Percentiles rank a stretch among this genome's conserved stretches.
phyloP scores from a whole-genome alignment of 2,329 filamentous ascomycete species.

The Colletotrichum caudatum region DNA sequence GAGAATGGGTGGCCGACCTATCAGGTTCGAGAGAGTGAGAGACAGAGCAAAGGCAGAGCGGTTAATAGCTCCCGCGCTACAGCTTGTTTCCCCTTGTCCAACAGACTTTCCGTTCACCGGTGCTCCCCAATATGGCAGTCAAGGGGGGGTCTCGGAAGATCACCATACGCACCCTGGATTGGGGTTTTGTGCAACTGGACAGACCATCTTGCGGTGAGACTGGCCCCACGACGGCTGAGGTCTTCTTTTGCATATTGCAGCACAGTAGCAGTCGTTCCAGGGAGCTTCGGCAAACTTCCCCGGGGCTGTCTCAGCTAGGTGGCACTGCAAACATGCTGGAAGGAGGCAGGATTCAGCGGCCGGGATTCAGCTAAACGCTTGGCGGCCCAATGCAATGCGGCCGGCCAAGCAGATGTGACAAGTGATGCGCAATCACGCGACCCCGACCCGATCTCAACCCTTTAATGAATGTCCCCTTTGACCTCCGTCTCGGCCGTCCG shows the following conservation, averaged over 20 bases:
- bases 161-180: constrained; percentile 35
- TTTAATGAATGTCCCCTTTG: constrained; percentile 12
- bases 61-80: constrained; percentile 6
- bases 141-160: constrained; percentile 23
- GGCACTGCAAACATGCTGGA: neutral
- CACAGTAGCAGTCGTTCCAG: neutral
- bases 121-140: constrained; percentile 29
- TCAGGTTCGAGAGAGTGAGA: neutral
- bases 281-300: constrained; percentile 24
- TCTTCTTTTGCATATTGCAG: neutral
- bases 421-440: constrained; percentile 32
- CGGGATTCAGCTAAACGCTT: constrained; percentile 6
- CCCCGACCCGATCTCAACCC: constrained; percentile 17
- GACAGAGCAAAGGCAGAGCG: neutral
- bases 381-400: neutral
- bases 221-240: constrained; percentile 5
- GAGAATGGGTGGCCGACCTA: constrained; percentile 15
- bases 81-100: constrained; percentile 9
- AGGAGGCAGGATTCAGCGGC: neutral
- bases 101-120: constrained; percentile 19
- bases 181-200: constrained; percentile 5
- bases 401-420: neutral
- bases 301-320: constrained; percentile 25
- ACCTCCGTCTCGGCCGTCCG: constrained; percentile 1
- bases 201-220: constrained; percentile 35